Evolutionary conservation across 176 grass and related monocot genomes (phyloP), one percentile per base, ranked within the genome.

Genomic region (Zizania latifolia): DNA sequence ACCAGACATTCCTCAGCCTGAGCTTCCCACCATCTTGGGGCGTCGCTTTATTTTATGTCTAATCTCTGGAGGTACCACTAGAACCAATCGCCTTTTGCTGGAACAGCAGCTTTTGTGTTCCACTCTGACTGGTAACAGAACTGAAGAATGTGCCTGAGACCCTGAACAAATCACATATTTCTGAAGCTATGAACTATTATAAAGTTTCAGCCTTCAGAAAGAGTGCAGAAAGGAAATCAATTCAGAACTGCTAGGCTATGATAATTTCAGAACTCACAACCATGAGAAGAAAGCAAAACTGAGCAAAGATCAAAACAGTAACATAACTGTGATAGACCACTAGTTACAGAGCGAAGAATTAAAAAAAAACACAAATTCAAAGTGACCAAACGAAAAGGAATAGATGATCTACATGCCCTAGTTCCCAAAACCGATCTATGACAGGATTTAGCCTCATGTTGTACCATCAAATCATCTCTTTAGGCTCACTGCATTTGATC

Each of bases 321-420:
- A 65, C 60, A 73, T 31, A 68, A 78, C 33, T 41, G 68, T 73
- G 19, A 83, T 36, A 83, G 28, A 82, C 30, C 53, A 62, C 61
- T 75, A 83, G 75, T 83, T 83, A 84, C 81, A 79, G 37, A 35
- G 19, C 27, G 74, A 86, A 62, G 15, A 76, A 54, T 45, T 39
- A 29, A 55, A 62, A 46, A 75, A 65, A 5, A n/a, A 68, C 50
- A 72, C 72, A 73, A 77, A 81, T 26, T 65, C n/a, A 31, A 28
- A 58, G 19, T 68, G 27, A 60, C 78, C 74, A 68, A 70, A 36
- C 36, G 6, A 68, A 54, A 68, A 82, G 31, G 27, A 87, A 63
- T 77, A 74, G 51, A 59, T 61, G 27, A 73, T 78, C 78, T 85
- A 68, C 45, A 72, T 31, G 68, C 45, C 33, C 78, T 85, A 82